phyloP scores from a whole-genome alignment of 305 asterid species.

The Vinca major region DNA sequence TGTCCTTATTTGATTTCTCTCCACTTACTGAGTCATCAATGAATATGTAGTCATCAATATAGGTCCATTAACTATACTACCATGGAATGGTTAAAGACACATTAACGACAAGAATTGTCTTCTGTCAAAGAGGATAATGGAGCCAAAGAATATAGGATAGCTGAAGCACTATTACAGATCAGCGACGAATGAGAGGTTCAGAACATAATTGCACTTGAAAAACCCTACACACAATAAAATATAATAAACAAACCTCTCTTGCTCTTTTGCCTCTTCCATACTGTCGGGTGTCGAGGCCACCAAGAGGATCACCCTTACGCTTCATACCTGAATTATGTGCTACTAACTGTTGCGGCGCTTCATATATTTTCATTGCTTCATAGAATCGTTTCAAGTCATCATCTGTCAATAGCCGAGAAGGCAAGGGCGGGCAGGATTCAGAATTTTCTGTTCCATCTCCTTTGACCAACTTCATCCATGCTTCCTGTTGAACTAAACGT shows the following conservation, averaged over 20 bases:
- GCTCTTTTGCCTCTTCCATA: conserved; percentile 99
- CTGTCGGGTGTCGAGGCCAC: conserved; percentile 86
- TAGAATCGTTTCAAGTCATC: conserved; percentile 73
- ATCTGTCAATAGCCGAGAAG: conserved; percentile 77
- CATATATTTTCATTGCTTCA: conserved; percentile 81
- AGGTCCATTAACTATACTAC: not conserved
- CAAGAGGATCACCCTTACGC: conserved; percentile 70
- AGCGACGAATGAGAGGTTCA: not conserved
- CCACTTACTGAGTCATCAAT: not conserved
- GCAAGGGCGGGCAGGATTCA: conserved; percentile 56
- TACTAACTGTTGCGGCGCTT: conserved; percentile 36
- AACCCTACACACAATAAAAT: not conserved
- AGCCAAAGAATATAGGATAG: not conserved
- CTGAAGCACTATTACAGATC: not conserved
- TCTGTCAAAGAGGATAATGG: not conserved
- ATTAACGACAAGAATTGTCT: not conserved
- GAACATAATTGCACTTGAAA: not conserved
- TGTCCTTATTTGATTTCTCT: not conserved
- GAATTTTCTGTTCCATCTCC: conserved; percentile 38
- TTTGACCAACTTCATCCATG: conserved; percentile 56
- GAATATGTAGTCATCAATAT: conserved; percentile 1
- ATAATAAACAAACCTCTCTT: conserved; percentile 63
- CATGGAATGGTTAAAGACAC: not conserved
- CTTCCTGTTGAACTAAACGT: conserved; percentile 36
- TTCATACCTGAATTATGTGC: conserved; percentile 54